Conservation (phyloP, 192 early-diverging fungal species). For the Coemansia aciculifera region DNA sequence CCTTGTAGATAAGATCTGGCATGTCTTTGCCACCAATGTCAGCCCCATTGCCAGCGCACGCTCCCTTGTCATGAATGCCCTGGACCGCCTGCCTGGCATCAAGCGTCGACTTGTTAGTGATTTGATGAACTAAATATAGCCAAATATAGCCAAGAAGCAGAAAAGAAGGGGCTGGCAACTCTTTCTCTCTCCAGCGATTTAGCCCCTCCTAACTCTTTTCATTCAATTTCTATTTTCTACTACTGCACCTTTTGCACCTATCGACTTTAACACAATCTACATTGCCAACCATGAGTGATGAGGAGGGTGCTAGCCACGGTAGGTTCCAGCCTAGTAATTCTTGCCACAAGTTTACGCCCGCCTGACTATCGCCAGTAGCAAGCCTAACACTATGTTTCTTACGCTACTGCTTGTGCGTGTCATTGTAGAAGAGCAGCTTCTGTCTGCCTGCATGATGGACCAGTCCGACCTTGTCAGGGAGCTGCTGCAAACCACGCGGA, state of each 20-base stretch:
- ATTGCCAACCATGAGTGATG: constrained; percentile 21
- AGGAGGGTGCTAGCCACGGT: constrained; percentile 5
- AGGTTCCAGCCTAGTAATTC: not conserved
- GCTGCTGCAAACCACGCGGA: constrained; percentile 53
- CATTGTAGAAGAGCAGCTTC: constrained; percentile 65
- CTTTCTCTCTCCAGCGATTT: constrained; percentile 3
- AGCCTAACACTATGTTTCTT: not conserved
- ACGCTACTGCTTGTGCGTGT: not conserved
- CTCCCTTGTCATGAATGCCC: constrained; percentile 68
- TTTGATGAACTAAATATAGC: constrained; percentile 16
- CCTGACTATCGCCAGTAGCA: not conserved
- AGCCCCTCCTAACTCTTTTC: not conserved
- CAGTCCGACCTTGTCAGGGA: constrained; percentile 65
- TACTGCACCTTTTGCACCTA: not conserved
- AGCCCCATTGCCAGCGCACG: constrained; percentile 66
- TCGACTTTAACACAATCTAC: not conserved
- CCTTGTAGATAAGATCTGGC: constrained; percentile 77
- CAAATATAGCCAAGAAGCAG: not conserved
- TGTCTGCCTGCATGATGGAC: constrained; percentile 71
- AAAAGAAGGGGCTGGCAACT: not conserved
- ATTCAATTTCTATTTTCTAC: not conserved
- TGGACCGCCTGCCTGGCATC: constrained; percentile 64
- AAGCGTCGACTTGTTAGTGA: constrained; percentile 55
- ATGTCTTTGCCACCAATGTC: constrained; percentile 70
- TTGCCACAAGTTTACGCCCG: not conserved